A percentile compares a stretch with the other conserved stretches of the same genome.
These are phyloP conservation scores for Mycena olivaceomarginata DNA, from an alignment of 768 basidiomycete species.

Conservation along the genomic window DNA sequence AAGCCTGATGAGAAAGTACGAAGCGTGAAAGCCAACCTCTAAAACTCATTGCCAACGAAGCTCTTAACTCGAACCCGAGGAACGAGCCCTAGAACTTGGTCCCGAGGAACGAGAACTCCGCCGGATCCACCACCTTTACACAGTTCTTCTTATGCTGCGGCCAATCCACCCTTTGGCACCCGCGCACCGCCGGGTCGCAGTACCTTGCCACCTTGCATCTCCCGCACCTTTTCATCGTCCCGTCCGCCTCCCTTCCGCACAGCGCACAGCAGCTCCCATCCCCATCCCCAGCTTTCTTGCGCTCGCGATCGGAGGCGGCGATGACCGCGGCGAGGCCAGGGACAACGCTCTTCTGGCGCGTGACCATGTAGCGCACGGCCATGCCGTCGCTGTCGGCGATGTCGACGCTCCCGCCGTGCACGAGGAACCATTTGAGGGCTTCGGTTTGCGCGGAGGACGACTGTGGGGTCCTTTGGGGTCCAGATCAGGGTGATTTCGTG, in stretches of 20 bases:
- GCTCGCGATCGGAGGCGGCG: slow-evolving; percentile 53
- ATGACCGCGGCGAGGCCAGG: slow-evolving; percentile 46
- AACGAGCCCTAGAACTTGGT: slow-evolving; percentile 1
- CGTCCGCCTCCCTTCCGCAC: slow-evolving; percentile 55
- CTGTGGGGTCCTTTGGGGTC: slow-evolving; percentile 41
- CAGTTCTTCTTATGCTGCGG: slow-evolving; percentile 61
- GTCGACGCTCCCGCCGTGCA: slow-evolving; percentile 64
- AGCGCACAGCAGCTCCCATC: slow-evolving; percentile 55
- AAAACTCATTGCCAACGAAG: no score
- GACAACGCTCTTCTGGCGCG: slow-evolving; percentile 14
- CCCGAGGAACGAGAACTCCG: slow-evolving; percentile 17
- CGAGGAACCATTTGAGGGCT: slow-evolving; percentile 62
- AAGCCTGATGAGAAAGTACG: no score
- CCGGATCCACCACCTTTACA: neutral
- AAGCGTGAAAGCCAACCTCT: no score
- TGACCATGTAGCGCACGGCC: slow-evolving; percentile 50
- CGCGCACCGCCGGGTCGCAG: slow-evolving; percentile 52
- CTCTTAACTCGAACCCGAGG: no score
- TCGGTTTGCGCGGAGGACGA: slow-evolving; percentile 48
- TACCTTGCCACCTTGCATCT: slow-evolving; percentile 60
- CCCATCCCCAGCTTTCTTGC: slow-evolving; percentile 46
- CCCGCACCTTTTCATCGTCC: slow-evolving; percentile 53
- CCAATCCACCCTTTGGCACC: slow-evolving; percentile 64
- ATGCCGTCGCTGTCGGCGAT: slow-evolving; percentile 62
- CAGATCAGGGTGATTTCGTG: slow-evolving; percentile 61